phyloP scores from a whole-genome alignment of 768 basidiomycete genomes.

The Phaeotremella fagi region DNA sequence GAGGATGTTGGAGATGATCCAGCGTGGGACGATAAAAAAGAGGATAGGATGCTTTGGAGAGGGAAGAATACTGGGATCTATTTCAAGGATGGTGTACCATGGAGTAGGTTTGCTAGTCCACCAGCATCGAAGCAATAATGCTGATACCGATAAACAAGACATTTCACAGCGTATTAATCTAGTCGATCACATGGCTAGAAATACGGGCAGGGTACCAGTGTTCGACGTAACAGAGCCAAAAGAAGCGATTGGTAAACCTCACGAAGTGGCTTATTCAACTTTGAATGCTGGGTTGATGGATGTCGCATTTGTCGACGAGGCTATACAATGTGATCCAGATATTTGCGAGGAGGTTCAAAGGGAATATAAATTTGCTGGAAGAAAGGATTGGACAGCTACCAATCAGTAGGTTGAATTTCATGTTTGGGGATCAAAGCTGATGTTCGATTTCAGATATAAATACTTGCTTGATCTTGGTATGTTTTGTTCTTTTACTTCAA shows the following conservation, averaged over 20 bases:
- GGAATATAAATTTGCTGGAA: slow-evolving; percentile 24
- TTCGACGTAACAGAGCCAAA: slow-evolving; percentile 15
- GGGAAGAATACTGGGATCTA: slow-evolving; percentile 44
- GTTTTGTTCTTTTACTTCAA: not conserved
- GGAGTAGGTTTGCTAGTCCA: slow-evolving; percentile 25
- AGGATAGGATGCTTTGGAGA: slow-evolving; percentile 41
- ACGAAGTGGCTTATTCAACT: slow-evolving; percentile 10
- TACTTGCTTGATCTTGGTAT: slow-evolving; percentile 45
- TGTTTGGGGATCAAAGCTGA: not conserved
- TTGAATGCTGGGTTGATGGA: slow-evolving; percentile 38
- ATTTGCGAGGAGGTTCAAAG: slow-evolving; percentile 21
- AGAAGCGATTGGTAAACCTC: slow-evolving; percentile 25
- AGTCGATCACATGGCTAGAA: slow-evolving; percentile 22
- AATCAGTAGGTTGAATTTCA: slow-evolving; percentile 27
- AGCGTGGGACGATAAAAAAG: slow-evolving; percentile 41
- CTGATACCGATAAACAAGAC: slow-evolving; percentile 7
- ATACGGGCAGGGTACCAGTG: slow-evolving; percentile 24
- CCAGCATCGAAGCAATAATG: not conserved
- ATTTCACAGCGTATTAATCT: slow-evolving; percentile 44
- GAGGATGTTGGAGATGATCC: slow-evolving; percentile 38
- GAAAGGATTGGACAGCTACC: slow-evolving; percentile 29
- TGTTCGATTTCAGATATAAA: slow-evolving; percentile 28
- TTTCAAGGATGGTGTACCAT: slow-evolving; percentile 37
- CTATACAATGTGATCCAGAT: slow-evolving; percentile 39
- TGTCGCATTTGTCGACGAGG: slow-evolving; percentile 40